Conservation (phyloP, 2,329 filamentous ascomycete species). For the Byssochlamys sp. region DNA sequence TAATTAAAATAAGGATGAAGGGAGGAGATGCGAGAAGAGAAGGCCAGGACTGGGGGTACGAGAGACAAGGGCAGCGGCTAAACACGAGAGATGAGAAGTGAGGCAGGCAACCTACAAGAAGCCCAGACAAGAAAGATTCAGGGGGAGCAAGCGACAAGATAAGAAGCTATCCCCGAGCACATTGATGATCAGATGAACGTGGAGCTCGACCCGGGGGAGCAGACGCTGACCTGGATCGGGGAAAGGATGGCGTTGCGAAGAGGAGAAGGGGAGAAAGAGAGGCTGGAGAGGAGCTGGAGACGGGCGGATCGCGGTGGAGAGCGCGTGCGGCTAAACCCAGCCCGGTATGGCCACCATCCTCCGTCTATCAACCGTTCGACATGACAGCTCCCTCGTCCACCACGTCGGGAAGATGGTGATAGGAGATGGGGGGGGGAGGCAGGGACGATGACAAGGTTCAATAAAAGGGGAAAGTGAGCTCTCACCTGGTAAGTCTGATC, state of each 20-base stretch:
- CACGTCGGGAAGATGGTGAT: neutral
- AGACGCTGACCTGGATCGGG: neutral
- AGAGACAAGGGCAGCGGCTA: constrained; percentile 6
- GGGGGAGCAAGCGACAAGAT: constrained; percentile 8
- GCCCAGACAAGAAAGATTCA: constrained; percentile 17
- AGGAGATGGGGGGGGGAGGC: neutral
- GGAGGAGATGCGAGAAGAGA: constrained; percentile 1
- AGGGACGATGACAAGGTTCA: neutral
- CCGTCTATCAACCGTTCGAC: neutral
- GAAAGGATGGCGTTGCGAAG: neutral
- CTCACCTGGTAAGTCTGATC: neutral
- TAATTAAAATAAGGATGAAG: neutral
- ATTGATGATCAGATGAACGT: constrained; percentile 2
- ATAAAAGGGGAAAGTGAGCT: neutral
- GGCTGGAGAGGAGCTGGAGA: neutral
- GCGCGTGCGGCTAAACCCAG: neutral
- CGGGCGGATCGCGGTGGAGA: neutral
- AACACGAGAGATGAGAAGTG: constrained; percentile 9
- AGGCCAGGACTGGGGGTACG: constrained; percentile 2
- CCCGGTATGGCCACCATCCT: neutral
- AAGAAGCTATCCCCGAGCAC: constrained; percentile 5
- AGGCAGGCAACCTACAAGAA: constrained; percentile 36
- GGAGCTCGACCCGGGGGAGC: neutral
- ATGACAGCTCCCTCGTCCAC: neutral
- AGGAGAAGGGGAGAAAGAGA: neutral